Percentiles rank a stretch among this genome's conserved stretches.
Conservation (phyloP, 441 rosid species). For the Rhodomyrtus psidioides region DNA sequence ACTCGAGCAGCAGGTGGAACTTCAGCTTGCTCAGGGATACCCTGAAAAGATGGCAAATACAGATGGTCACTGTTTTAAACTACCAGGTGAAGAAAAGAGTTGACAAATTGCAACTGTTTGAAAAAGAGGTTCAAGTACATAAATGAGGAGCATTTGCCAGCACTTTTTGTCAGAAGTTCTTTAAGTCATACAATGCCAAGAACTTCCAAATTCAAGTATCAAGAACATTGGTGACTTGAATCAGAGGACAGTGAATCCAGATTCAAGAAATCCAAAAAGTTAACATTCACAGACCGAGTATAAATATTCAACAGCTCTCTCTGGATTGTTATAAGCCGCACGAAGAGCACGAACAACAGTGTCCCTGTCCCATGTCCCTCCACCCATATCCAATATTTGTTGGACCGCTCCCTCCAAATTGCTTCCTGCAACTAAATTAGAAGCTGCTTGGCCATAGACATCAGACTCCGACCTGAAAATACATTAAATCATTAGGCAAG, state of each 20-base stretch:
- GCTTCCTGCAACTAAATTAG: constrained; percentile 77
- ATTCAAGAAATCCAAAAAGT: neutral
- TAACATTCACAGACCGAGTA: constrained; percentile 36
- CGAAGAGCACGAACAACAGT: constrained; percentile 82
- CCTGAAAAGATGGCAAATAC: constrained; percentile 28
- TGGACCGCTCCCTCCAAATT: constrained; percentile 75
- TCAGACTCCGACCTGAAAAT: constrained; percentile 17
- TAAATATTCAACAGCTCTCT: constrained; percentile 94
- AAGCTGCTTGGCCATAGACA: constrained; percentile 81
- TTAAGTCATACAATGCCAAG: neutral
- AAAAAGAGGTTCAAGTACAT: neutral
- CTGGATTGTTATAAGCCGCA: constrained; percentile 92
- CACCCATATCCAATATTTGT: constrained; percentile 95
- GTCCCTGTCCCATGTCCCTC: constrained; percentile 87
- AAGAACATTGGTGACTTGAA: neutral
- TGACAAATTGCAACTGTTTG: neutral
- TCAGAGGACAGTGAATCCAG: neutral
- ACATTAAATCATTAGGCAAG: neutral
- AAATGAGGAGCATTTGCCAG: neutral
- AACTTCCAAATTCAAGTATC: neutral
- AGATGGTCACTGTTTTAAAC: neutral
- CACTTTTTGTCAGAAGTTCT: neutral
- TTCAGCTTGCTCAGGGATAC: constrained; percentile 75
- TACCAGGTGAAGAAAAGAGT: neutral
- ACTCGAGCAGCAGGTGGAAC: constrained; percentile 41